Conservation (phyloP, 106 monocot species). For the Posidonia australis region DNA sequence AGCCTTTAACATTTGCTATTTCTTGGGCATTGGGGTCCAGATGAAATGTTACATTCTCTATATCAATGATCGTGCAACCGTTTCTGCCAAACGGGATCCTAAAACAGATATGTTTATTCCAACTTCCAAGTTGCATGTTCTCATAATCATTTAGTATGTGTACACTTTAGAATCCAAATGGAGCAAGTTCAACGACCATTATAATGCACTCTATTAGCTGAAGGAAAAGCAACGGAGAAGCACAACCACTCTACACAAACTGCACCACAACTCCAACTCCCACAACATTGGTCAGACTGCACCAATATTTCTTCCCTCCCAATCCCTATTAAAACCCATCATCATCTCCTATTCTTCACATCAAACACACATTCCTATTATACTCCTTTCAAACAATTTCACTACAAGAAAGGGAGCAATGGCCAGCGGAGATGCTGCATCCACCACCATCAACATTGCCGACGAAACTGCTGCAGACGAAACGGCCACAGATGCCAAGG, state of each 20-base stretch:
- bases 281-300: not conserved
- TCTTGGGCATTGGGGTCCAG: no score
- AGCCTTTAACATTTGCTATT: no score
- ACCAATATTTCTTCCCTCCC: not conserved
- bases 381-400: not conserved
- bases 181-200: slow-evolving; percentile 1
- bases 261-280: not conserved
- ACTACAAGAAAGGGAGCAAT: not conserved
- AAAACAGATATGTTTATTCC: not conserved
- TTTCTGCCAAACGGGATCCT: no score
- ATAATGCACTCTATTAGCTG: not conserved
- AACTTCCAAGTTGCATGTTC: not conserved
- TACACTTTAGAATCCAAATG: no score
- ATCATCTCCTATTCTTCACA: not conserved
- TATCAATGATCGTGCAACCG: no score
- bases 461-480: not conserved
- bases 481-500: not conserved
- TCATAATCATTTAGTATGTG: no score
- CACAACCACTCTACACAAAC: not conserved
- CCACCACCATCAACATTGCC: slow-evolving; percentile 9
- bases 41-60: no score
- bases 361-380: not conserved
- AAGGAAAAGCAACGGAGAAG: not conserved
- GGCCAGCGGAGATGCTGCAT: not conserved
- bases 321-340: not conserved